Base-by-base conservation (phyloP, 2,329 filamentous ascomycete species). In the Ceratocystis huliohia region DNA sequence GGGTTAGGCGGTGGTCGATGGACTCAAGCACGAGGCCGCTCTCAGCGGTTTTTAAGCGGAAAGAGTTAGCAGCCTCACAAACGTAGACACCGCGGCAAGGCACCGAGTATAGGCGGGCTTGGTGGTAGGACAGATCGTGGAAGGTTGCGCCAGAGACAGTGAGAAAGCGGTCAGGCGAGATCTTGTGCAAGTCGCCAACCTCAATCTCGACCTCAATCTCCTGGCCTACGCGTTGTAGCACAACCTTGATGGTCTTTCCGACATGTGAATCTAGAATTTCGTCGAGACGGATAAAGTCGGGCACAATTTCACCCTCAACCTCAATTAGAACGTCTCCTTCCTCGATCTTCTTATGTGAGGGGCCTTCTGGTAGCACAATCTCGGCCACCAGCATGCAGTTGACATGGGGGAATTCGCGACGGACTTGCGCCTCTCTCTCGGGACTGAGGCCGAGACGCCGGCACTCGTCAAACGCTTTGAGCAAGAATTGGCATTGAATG, bases 391-490 rank as follows among this genome's bases (percentile, higher is more conserved):
- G 83, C 90, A 99, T 92, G 73, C 94, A 95, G 28, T 91, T 97
- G 77, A 96, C 94, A 71, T 89, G 88, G 0, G 95, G 94, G 70
- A 96, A 96, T 30, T 84, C 81, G 71, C 88, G 85, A 44, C 94
- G 87, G 69, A 96, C 85, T 66, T 87, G 86, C 46, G 89, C 87
- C 78, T 99, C 94, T 86, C 91, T 95, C 64, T 91, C 83, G 0
- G 91, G 82, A 1, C 84, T 90, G 68, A 99, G 80, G 6, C 94
- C 94, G 10, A 99, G 80, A 68, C 94, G 84, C 65, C 93, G 86
- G 75, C 94, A 97, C 75, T 99, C 95, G 71, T 99, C 95, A 72
- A 99, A 99, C 0, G 94, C 91, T 76, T 97, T 97, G 69, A 99
- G 83, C 65, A 97, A 82, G 82, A 95, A 99, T 74, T 99, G 94